A percentile compares a stretch with the other conserved stretches of the same genome.
These are phyloP conservation scores for Sclerotinia nivalis DNA, from an alignment of 2,329 filamentous ascomycete genomes.

Conservation along the genomic window DNA sequence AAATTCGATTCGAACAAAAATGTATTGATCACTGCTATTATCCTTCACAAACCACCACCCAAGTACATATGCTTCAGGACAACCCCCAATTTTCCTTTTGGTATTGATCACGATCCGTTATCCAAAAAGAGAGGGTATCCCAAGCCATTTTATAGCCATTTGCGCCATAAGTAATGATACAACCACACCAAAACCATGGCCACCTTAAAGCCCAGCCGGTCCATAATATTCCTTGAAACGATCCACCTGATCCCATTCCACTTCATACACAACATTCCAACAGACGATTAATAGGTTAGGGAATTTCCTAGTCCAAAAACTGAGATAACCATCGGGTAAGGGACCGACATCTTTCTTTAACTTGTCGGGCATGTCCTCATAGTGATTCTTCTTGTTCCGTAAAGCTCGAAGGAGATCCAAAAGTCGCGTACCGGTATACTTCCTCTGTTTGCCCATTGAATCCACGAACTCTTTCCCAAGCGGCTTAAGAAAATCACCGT, in stretches of 20 bases:
- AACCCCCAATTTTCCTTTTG: background rate
- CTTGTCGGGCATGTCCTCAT: slow-evolving; percentile 87
- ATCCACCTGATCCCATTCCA: slow-evolving; percentile 53
- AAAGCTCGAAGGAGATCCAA: slow-evolving; percentile 86
- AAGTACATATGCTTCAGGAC: background rate
- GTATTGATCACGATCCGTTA: slow-evolving; percentile 9
- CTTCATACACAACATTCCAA: slow-evolving; percentile 60
- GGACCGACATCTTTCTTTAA: slow-evolving; percentile 69
- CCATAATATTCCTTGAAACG: slow-evolving; percentile 72
- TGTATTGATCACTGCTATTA: background rate
- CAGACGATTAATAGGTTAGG: slow-evolving; percentile 67
- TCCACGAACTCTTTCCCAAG: slow-evolving; percentile 84
- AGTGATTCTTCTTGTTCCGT: slow-evolving; percentile 96
- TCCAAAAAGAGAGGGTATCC: background rate
- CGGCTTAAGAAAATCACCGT: slow-evolving; percentile 73
- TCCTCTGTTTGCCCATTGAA: slow-evolving; percentile 88
- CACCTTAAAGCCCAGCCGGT: slow-evolving; percentile 40
- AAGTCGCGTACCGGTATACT: slow-evolving; percentile 83
- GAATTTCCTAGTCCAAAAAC: slow-evolving; percentile 68
- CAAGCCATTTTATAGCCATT: background rate
- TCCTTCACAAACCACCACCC: background rate
- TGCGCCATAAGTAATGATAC: slow-evolving; percentile 4
- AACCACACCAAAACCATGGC: background rate
- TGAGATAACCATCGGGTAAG: slow-evolving; percentile 64
- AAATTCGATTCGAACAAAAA: background rate